These are phyloP conservation scores for Penicillium argentinense DNA, from an alignment of 495 filamentous ascomycete genomes.

Conservation along the genomic window DNA sequence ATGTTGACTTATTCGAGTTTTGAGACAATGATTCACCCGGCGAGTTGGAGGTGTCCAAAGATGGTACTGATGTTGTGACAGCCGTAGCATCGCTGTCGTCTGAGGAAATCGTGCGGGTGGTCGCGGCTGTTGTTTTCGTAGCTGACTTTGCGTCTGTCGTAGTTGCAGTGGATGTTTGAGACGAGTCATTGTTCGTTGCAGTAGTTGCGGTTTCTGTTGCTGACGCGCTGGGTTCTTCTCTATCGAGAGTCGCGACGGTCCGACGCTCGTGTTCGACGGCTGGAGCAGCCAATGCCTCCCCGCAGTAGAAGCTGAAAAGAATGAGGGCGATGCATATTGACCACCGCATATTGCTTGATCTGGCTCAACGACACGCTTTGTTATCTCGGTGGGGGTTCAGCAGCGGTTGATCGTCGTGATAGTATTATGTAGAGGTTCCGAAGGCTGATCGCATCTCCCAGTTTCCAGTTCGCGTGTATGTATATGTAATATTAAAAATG, in stretches of 20 bases:
- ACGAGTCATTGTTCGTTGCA: slow-evolving; percentile 8
- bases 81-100: slow-evolving; percentile 15
- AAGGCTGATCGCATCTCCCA: slow-evolving; percentile 2
- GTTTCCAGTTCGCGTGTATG: not conserved
- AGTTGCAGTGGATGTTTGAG: slow-evolving; percentile 13
- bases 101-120: slow-evolving; percentile 16
- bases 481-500: too few relatives aligned
- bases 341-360: slow-evolving; percentile 22
- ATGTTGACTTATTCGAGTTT: slow-evolving; percentile 21
- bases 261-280: not conserved
- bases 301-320: slow-evolving; percentile 7
- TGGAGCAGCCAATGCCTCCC: slow-evolving; percentile 20
- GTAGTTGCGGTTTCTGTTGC: too few relatives aligned
- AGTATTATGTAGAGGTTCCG: not conserved
- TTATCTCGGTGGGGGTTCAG: not conserved
- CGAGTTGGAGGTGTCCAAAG: slow-evolving; percentile 14
- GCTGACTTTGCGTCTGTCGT: slow-evolving; percentile 13
- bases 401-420: not conserved
- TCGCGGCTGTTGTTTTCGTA: slow-evolving; percentile 10
- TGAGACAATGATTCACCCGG: slow-evolving; percentile 4
- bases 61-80: slow-evolving; percentile 19
- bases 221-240: slow-evolving; percentile 8
- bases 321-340: slow-evolving; percentile 7
- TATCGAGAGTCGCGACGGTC: slow-evolving; percentile 2
- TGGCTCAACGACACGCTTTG: not conserved